Evolutionary conservation across 257 asterid genomes (phyloP).

Genomic region (Linaria vulgaris): DNA sequence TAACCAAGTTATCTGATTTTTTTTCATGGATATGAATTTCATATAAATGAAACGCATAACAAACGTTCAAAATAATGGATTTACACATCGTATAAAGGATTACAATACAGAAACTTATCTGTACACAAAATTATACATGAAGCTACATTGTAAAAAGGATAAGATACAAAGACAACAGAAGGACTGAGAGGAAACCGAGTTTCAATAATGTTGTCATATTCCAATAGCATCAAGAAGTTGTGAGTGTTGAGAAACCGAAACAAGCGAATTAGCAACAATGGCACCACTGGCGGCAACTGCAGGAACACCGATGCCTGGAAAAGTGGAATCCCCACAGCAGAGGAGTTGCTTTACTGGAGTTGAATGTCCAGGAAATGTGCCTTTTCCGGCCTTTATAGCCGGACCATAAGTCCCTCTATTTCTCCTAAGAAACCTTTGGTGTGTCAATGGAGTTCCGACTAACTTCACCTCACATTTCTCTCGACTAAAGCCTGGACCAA

Average conservation of each 20-base stretch:
- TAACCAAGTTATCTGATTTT: too few relatives aligned
- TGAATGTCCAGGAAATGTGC: conserved; percentile 77
- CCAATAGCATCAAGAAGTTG: conserved; percentile 92
- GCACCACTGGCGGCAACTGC: conserved; percentile 99
- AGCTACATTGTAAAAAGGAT: too few relatives aligned
- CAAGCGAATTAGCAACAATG: conserved; percentile 88
- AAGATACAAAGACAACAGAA: too few relatives aligned
- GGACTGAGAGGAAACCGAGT: too few relatives aligned
- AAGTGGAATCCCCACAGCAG: conserved; percentile 98
- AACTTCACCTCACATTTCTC: conserved; percentile 83
- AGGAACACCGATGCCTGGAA: conserved; percentile 96
- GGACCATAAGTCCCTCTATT: conserved; percentile 94
- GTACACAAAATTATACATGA: too few relatives aligned
- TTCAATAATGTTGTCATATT: conserved; percentile 41
- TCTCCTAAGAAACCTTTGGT: conserved; percentile 75
- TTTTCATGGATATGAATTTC: too few relatives aligned
- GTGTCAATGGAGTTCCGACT: conserved; percentile 89
- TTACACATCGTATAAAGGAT: too few relatives aligned
- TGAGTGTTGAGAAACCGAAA: conserved; percentile 80
- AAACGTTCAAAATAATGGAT: too few relatives aligned
- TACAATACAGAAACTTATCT: too few relatives aligned
- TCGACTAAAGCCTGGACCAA: conserved; percentile 76
- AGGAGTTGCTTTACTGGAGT: conserved; percentile 68
- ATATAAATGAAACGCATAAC: too few relatives aligned
- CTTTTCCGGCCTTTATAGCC: conserved; percentile 80